Evolutionary conservation across 192 early-diverging fungal species (phyloP), one percentile per base, ranked within the genome.

Genomic region (Piromyces finnis): DNA sequence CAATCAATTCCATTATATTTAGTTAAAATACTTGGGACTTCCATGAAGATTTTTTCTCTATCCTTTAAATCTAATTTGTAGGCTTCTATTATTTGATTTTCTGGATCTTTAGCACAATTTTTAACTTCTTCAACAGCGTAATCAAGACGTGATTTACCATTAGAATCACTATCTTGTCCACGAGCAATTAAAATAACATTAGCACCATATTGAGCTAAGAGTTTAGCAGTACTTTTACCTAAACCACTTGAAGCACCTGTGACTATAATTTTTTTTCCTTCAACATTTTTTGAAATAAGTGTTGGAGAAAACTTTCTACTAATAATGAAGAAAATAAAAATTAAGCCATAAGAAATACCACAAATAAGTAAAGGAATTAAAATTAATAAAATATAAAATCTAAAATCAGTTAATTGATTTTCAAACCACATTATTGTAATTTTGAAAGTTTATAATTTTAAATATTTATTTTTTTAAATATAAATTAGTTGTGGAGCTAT

Each of bases 171-270:
- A 22, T 51, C 41, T 78, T 78, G 14, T 82, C 77, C 28, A 15
- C 81, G 28, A 82, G 81, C 32, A 29, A 82, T 78, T 30, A 32
- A 32, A 27, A 51, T 68, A 77, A 84, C 83, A 37, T 78, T 22
- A 18, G 82, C 84, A 32, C 84, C 84, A 77, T 83, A 81, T 29
- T 77, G 35, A 29, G 85, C 85, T 30, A 86, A 80, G 27, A 30
- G 79, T 28, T 80, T 77, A 15, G 81, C 82, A 16, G 82, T 30
- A 28, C 29, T 80, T 68, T 85, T 68, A 5, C 85, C 85, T 30
- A 86, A 30, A 18, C 85, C 85, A 35, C 41, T 30, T 39, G 78
- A 82, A 41, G 82, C 85, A 39, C 85, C 85, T 18, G 85, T 86
- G 78, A 86, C 79, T 28, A 86, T 51, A 77, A 81, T 82, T 35